These are phyloP conservation scores for Arabis alpina DNA, from an alignment of 345 rosid species.

Conservation along the genomic window DNA sequence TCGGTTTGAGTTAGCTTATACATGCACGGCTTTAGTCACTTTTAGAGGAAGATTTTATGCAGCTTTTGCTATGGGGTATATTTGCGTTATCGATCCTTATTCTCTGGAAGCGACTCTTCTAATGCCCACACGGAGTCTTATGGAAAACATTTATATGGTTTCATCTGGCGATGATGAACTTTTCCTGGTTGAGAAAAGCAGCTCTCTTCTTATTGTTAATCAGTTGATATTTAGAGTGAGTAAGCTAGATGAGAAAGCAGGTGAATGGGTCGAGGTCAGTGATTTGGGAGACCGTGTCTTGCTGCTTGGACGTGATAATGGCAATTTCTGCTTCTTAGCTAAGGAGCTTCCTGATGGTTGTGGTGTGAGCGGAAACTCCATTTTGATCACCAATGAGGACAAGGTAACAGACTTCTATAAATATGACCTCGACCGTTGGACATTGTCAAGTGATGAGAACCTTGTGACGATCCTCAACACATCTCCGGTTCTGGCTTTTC, in stretches of 20 bases:
- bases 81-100: not conserved
- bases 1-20: not conserved
- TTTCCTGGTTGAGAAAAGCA: not conserved
- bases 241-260: not conserved
- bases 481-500: too few species aligned
- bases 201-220: not conserved
- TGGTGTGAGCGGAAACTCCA: too few species aligned
- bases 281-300: not conserved
- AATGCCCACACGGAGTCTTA: not conserved
- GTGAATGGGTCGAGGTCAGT: not conserved
- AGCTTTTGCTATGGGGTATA: accelerated
- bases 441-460: too few species aligned
- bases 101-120: not conserved
- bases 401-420: too few species aligned
- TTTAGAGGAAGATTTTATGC: conserved; percentile 1
- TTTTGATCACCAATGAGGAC: too few species aligned
- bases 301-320: too few species aligned
- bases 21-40: not conserved
- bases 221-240: not conserved
- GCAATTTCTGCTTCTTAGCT: too few species aligned
- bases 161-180: not conserved
- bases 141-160: not conserved
- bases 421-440: too few species aligned
- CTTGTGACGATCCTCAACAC: too few species aligned
- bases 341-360: too few species aligned